Conservation (phyloP, 805 yeast genomes). For the Myxozyma geophila region DNA sequence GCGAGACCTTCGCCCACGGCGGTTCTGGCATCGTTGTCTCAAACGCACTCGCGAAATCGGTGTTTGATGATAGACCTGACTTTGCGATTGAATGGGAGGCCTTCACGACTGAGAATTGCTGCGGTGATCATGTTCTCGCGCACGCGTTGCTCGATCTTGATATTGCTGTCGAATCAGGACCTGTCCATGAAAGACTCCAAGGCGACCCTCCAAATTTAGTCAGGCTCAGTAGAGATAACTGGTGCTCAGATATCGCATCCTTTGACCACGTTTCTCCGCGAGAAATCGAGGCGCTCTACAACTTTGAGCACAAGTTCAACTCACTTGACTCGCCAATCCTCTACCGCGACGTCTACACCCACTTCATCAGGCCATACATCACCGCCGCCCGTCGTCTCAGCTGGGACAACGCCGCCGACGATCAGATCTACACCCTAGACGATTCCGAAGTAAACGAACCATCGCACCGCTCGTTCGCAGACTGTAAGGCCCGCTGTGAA, state of each 20-base stretch:
- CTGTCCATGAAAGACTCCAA: slow-evolving; percentile 41
- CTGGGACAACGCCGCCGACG: slow-evolving; percentile 24
- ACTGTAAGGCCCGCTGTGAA: slow-evolving; percentile 10
- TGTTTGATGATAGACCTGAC: slow-evolving; percentile 39
- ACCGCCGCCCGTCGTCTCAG: slow-evolving; percentile 5
- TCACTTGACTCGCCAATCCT: slow-evolving; percentile 32
- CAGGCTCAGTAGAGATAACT: slow-evolving; percentile 28
- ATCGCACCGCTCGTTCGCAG: slow-evolving; percentile 7
- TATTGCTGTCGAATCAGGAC: slow-evolving; percentile 37
- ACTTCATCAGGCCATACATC: slow-evolving; percentile 36
- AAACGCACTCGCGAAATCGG: slow-evolving; percentile 41
- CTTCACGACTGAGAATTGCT: slow-evolving; percentile 41
- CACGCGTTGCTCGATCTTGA: background rate
- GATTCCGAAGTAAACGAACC: background rate
- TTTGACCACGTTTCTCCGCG: slow-evolving; percentile 43
- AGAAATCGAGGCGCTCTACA: slow-evolving; percentile 39
- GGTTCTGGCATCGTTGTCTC: slow-evolving; percentile 44
- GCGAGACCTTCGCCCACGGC: slow-evolving; percentile 45
- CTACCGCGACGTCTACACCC: slow-evolving; percentile 43
- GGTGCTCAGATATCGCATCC: slow-evolving; percentile 44
- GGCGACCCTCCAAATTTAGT: slow-evolving; percentile 41
- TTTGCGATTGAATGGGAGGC: slow-evolving; percentile 36
- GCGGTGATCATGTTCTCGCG: slow-evolving; percentile 45
- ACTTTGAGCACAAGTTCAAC: slow-evolving; percentile 43
- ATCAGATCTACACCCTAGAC: slow-evolving; percentile 3